These are phyloP conservation scores for Allium cepa DNA, from an alignment of 106 monocot genomes.

Conservation along the genomic window DNA sequence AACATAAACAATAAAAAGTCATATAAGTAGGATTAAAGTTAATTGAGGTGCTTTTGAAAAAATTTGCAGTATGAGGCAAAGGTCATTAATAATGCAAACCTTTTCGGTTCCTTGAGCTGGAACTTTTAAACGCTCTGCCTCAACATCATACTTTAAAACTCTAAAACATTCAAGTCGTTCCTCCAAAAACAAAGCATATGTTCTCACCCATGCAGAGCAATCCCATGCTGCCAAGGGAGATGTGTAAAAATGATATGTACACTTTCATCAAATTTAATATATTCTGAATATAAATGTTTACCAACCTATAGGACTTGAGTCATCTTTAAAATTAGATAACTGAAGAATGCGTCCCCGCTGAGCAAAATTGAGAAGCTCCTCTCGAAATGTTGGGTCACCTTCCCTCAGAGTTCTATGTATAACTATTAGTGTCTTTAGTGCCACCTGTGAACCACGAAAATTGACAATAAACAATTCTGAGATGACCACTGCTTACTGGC, in stretches of 20 bases:
- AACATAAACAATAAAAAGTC: background rate
- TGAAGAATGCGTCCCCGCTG: conserved; percentile 64
- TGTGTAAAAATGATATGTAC: no score
- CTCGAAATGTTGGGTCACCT: conserved; percentile 89
- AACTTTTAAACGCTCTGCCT: conserved; percentile 63
- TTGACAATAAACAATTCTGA: background rate
- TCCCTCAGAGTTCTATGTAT: conserved; percentile 92
- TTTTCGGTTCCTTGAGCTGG: conserved; percentile 48
- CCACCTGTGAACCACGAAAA: conserved; percentile 39
- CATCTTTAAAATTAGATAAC: conserved; percentile 85
- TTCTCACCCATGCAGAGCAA: conserved; percentile 97
- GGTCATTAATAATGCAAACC: conserved; percentile 21
- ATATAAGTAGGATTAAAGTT: background rate
- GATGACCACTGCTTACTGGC: background rate
- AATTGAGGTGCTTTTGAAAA: background rate
- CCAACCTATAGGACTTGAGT: conserved; percentile 86
- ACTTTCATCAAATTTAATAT: no score
- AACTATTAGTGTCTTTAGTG: conserved; percentile 81
- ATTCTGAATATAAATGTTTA: background rate
- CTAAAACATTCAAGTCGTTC: conserved; percentile 93
- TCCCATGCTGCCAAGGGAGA: conserved; percentile 69
- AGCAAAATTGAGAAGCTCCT: conserved; percentile 83
- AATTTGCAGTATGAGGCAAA: no score
- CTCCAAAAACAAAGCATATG: conserved; percentile 91
- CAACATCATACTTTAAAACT: conserved; percentile 88